A percentile compares a stretch with the other conserved stretches of the same genome.
These are phyloP conservation scores for Cystobasidium tubakii DNA, from an alignment of 768 basidiomycete species.

Conservation along the genomic window DNA sequence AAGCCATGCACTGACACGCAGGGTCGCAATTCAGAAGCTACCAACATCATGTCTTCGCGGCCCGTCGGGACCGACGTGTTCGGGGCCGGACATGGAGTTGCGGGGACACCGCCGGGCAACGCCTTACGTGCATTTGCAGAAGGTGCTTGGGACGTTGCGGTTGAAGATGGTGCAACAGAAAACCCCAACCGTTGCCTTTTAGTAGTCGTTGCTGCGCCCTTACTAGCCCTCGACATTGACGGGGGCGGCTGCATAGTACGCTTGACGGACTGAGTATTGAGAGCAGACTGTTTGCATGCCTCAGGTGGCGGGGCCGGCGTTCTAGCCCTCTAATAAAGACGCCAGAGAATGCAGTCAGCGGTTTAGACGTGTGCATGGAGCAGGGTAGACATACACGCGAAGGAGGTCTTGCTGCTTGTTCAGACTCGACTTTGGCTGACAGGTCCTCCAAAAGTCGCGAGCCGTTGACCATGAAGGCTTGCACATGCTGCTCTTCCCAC, in stretches of 20 bases:
- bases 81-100: constrained; percentile 18
- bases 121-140: background rate
- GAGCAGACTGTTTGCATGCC: background rate
- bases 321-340: constrained; percentile 7
- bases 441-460: constrained; percentile 72
- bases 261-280: background rate
- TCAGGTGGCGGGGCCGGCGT: constrained; percentile 2
- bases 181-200: background rate
- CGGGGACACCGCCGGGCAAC: background rate
- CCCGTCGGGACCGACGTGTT: background rate
- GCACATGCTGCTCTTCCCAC: constrained; percentile 74
- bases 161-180: background rate
- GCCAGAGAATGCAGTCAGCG: too few relatives aligned
- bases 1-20: background rate
- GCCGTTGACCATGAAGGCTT: constrained; percentile 77
- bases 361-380: too few relatives aligned
- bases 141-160: background rate
- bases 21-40: background rate
- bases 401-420: constrained; percentile 67
- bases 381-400: background rate
- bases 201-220: background rate
- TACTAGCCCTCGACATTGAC: background rate
- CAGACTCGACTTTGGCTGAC: constrained; percentile 61
- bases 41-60: background rate
- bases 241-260: background rate